A percentile compares a stretch with the other conserved stretches of the same genome.
phyloP scores from a whole-genome alignment of 768 basidiomycete species.

The Amanita polypyramis region DNA sequence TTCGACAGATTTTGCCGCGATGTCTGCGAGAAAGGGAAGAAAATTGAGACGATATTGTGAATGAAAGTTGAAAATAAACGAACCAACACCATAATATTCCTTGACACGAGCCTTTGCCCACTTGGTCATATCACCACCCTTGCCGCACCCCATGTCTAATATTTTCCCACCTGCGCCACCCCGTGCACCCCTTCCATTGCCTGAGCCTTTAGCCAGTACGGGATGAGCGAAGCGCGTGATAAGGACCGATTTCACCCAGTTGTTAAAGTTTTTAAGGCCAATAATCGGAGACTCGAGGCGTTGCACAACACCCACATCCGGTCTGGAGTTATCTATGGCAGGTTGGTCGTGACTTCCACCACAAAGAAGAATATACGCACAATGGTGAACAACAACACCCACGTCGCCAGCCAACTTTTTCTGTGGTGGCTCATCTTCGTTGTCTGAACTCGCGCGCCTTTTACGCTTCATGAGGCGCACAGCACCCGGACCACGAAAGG shows the following conservation, averaged over 20 bases:
- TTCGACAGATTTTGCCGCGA: conserved; percentile 79
- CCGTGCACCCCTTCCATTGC: conserved; percentile 17
- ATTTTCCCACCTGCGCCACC: conserved; percentile 52
- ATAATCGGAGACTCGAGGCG: conserved; percentile 90
- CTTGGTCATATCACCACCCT: conserved; percentile 94
- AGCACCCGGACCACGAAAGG: conserved; percentile 46
- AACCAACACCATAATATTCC: conserved; percentile 79
- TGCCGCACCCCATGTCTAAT: conserved; percentile 97
- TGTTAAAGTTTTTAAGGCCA: conserved; percentile 96
- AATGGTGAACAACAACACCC: conserved; percentile 67
- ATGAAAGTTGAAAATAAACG: conserved; percentile 7
- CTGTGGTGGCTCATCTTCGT: conserved; percentile 21
- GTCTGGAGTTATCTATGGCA: conserved; percentile 76
- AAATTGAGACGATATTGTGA: conserved; percentile 5
- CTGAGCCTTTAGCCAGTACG: conserved; percentile 36
- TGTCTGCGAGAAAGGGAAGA: conserved; percentile 41
- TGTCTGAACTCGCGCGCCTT: conserved; percentile 27
- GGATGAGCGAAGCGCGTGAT: conserved; percentile 85
- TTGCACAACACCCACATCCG: conserved; percentile 80
- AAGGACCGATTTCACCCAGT: conserved; percentile 98
- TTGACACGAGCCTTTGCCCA: conserved; percentile 82
- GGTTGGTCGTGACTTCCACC: conserved; percentile 1
- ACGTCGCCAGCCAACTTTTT: conserved; percentile 61
- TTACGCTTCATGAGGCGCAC: conserved; percentile 45
- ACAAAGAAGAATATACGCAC: conserved; percentile 31